phyloP scores from a whole-genome alignment of 1,139 yeast genomes.

The Candida labiduridarum region DNA sequence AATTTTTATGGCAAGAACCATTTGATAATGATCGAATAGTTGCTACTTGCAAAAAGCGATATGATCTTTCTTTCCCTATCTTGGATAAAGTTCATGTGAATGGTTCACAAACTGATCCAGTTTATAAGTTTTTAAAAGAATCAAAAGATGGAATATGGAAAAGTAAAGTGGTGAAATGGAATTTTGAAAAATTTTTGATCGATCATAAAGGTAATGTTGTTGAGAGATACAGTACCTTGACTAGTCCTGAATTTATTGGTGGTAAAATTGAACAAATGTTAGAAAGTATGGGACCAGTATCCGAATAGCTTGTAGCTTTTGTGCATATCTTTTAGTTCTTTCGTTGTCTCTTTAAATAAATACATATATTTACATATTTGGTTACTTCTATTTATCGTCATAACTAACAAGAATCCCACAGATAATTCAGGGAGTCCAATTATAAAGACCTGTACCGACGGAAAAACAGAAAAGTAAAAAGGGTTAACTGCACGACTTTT shows the following conservation, averaged over 20 bases:
- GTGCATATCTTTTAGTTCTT: too few relatives aligned
- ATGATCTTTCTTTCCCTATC: conserved; percentile 79
- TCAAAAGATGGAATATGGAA: conserved; percentile 48
- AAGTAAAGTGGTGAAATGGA: conserved; percentile 50
- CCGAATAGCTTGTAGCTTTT: too few relatives aligned
- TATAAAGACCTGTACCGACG: too few relatives aligned
- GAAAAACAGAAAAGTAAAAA: too few relatives aligned
- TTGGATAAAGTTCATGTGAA: conserved; percentile 87
- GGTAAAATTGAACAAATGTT: conserved; percentile 45
- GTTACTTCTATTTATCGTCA: too few relatives aligned
- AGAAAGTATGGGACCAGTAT: background rate
- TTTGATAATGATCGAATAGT: conserved; percentile 44
- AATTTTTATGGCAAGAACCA: conserved; percentile 61
- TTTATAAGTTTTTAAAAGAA: conserved; percentile 72
- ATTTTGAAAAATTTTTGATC: conserved; percentile 51
- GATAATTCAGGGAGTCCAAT: too few relatives aligned
- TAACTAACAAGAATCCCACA: too few relatives aligned
- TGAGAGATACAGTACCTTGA: conserved; percentile 44
- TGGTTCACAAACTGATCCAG: conserved; percentile 79
- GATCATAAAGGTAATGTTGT: conserved; percentile 49
- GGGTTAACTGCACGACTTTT: too few relatives aligned
- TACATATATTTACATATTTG: too few relatives aligned
- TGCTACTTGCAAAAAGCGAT: conserved; percentile 40
- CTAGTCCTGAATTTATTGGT: conserved; percentile 41
- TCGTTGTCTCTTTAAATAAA: too few relatives aligned